These are phyloP conservation scores for Theileria parva DNA, from an alignment of 169 alveolate genomes.

Conservation along the genomic window DNA sequence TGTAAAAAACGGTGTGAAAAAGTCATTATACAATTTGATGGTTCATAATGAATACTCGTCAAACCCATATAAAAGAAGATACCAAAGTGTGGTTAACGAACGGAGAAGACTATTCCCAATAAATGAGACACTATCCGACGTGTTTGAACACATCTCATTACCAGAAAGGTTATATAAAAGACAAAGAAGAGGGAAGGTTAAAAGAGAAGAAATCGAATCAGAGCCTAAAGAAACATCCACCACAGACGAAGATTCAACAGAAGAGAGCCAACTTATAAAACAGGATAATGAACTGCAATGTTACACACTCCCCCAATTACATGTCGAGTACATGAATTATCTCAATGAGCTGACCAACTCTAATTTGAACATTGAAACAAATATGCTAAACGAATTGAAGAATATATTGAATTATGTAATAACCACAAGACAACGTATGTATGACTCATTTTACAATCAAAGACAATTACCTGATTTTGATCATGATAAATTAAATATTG, in stretches of 20 bases:
- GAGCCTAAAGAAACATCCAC: not conserved
- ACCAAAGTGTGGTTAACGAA: constrained; percentile 25
- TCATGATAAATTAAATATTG: not conserved
- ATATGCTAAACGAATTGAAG: not conserved
- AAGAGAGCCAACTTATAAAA: not conserved
- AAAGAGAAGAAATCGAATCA: not conserved
- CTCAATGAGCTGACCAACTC: not conserved
- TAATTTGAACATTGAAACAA: not conserved
- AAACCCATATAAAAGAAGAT: constrained; percentile 56
- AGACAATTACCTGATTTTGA: not conserved
- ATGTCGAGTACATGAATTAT: not conserved
- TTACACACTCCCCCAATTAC: constrained; percentile 7
- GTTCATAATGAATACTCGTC: constrained; percentile 45
- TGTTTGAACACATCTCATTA: not conserved
- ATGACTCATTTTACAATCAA: not conserved
- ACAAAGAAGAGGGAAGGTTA: not conserved
- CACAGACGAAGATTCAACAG: not conserved
- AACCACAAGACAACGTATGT: not conserved
- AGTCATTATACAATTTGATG: constrained; percentile 17
- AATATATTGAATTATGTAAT: not conserved
- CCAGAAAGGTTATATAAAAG: not conserved
- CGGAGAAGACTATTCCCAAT: constrained; percentile 24
- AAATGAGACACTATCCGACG: not conserved
- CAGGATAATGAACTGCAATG: not conserved
- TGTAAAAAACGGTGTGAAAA: not conserved